These are phyloP conservation scores for Teunomyces pallodes DNA, from an alignment of 805 yeast genomes.

Conservation along the genomic window DNA sequence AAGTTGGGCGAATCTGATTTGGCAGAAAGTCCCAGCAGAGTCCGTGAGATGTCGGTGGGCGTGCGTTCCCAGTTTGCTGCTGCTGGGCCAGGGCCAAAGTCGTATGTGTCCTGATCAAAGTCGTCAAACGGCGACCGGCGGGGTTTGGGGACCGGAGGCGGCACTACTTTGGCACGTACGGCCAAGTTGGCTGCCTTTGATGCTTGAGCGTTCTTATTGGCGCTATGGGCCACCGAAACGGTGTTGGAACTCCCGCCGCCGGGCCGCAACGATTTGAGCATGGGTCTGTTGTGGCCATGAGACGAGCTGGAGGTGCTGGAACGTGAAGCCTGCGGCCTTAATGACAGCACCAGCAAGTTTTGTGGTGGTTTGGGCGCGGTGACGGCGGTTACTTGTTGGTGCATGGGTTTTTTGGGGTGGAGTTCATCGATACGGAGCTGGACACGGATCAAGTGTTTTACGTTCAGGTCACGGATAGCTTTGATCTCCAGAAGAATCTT, in stretches of 20 bases:
- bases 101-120: slow-evolving; percentile 35
- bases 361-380: not conserved
- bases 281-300: slow-evolving; percentile 14
- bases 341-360: slow-evolving; percentile 17
- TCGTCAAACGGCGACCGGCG: slow-evolving; percentile 26
- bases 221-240: not conserved
- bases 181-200: slow-evolving; percentile 34
- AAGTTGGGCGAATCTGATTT: slow-evolving; percentile 44
- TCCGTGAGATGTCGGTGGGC: slow-evolving; percentile 1
- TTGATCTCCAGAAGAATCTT: slow-evolving; percentile 29
- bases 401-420: slow-evolving; percentile 18
- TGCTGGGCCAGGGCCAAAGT: not conserved
- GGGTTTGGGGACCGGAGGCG: not conserved
- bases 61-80: slow-evolving; percentile 7
- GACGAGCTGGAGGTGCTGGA: not conserved
- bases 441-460: slow-evolving; percentile 39
- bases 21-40: slow-evolving; percentile 6
- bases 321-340: slow-evolving; percentile 6
- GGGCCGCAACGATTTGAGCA: slow-evolving; percentile 34
- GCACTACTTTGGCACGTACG: slow-evolving; percentile 13
- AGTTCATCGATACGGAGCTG: slow-evolving; percentile 40
- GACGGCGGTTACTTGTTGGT: slow-evolving; percentile 1
- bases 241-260: slow-evolving; percentile 1
- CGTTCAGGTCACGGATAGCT: slow-evolving; percentile 41
- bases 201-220: slow-evolving; percentile 16